A percentile compares a stretch with the other conserved stretches of the same genome.
phyloP scores from a whole-genome alignment of 345 rosid species.

The Angophora floribunda region DNA sequence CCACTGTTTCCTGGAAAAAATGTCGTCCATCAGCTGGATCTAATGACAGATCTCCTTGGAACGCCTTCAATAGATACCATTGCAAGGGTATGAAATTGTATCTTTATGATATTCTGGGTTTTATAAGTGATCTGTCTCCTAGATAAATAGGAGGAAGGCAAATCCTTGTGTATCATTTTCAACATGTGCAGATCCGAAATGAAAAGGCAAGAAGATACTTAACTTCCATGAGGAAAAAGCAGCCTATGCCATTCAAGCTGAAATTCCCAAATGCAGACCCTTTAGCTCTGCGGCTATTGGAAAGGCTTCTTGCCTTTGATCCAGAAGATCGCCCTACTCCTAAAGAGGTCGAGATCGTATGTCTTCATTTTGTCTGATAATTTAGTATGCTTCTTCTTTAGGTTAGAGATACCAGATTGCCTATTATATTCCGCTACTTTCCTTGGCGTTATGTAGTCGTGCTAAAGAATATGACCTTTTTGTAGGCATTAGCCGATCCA shows the following conservation, averaged over 20 bases:
- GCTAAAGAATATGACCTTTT: neutral
- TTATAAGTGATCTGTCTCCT: neutral
- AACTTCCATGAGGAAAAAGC: constrained; percentile 82
- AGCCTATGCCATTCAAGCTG: constrained; percentile 47
- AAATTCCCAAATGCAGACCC: constrained; percentile 85
- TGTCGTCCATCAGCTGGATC: constrained; percentile 86
- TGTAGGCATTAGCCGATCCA: constrained; percentile 78
- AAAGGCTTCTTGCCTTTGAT: constrained; percentile 80
- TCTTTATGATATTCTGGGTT: neutral
- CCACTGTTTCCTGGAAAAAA: constrained; percentile 92
- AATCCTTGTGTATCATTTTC: neutral
- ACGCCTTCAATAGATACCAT: constrained; percentile 72
- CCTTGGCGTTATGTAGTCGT: neutral
- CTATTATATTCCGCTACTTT: neutral
- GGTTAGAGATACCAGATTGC: neutral
- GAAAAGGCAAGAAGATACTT: constrained; percentile 91
- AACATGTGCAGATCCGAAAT: constrained; percentile 49
- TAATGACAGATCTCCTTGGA: constrained; percentile 91
- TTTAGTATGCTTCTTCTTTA: neutral
- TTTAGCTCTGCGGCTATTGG: constrained; percentile 51
- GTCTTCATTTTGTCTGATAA: neutral
- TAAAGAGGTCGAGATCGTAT: constrained; percentile 41
- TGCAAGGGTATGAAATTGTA: constrained; percentile 34
- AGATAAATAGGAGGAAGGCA: neutral
- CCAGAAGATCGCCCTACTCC: constrained; percentile 85